Evolutionary conservation across 164 flowering plant species (phyloP), one percentile per base, ranked within the genome.

Genomic region (Vitis labrusca): DNA sequence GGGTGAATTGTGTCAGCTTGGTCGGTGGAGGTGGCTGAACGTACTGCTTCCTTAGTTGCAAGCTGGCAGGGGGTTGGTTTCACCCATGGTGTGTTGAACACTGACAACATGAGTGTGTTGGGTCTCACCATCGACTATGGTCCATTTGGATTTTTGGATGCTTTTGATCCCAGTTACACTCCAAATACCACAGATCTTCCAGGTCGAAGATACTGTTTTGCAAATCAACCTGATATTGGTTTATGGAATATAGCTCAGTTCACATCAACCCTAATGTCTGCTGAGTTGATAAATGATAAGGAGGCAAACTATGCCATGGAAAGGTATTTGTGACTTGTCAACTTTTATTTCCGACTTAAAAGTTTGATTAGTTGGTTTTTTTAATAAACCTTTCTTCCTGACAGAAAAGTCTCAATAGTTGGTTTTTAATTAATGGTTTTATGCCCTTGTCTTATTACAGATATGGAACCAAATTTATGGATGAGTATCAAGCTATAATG

Each of bases 141-240:
- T 63, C 98, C 99, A 44, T 93, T 91, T 79, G 97, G 99, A 49
- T 96, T 96, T 78, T 74, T 96, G 77, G 99, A 96, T 82, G 98
- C 99, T 56, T 96, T 96, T 84, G 99, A 96, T 77, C 98, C 98
- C 72, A 91, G 91, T 81, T 96, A 68, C 78, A 96, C 99, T 0
- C 99, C 98, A 59, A 96, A 96, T 71, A 96, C 99, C 50, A 96
- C 99, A 0, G 99, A 93, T 79, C 97, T 96, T 81, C 98, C 99
- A 0, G 99, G 99, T 13, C 86, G 98, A 86, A 84, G 99, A 75
- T 96, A 96, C 76, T 96, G 98, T 74, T 96, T 93, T 83, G 96
- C 94, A 19, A 93, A 96, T 79, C 99, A 96, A 82, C 99, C 99
- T 48, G 99, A 96, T 79, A 86, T 92, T 74, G 94, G 97, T 37